Conservation (phyloP, 495 filamentous ascomycete species). For the Aspergillus nanangensis region DNA sequence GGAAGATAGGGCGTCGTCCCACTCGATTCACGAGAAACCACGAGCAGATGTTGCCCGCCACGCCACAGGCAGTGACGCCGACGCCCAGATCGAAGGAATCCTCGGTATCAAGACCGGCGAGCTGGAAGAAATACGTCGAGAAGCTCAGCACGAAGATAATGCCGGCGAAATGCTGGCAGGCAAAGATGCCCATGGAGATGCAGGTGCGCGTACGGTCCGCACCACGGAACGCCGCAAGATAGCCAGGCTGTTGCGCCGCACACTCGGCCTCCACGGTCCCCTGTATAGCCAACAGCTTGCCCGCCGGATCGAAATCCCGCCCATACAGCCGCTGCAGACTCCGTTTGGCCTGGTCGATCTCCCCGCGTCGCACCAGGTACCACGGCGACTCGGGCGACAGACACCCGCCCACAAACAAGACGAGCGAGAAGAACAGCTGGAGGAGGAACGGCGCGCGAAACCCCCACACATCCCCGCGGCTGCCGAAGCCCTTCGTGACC, state of each 20-base stretch:
- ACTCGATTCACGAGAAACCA: constrained; percentile 31
- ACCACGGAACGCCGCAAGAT: constrained; percentile 38
- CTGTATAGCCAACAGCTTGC: constrained; percentile 17
- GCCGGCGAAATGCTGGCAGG: constrained; percentile 38
- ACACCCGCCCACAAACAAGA: constrained; percentile 25
- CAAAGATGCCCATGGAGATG: constrained; percentile 39
- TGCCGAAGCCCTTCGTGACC: constrained; percentile 29
- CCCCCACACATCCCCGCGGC: constrained; percentile 25
- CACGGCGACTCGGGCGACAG: constrained; percentile 44
- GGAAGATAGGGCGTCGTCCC: constrained; percentile 53
- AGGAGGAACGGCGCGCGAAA: constrained; percentile 26
- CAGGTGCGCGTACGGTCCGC: constrained; percentile 39
- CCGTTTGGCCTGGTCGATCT: constrained; percentile 28
- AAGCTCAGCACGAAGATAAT: constrained; percentile 39
- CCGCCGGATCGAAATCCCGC: constrained; percentile 6
- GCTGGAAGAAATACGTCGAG: constrained; percentile 61
- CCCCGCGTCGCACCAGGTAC: constrained; percentile 37
- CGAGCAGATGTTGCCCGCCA: constrained; percentile 21
- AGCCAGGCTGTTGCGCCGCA: constrained; percentile 24
- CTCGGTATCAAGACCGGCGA: constrained; percentile 49
- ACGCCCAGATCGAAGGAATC: constrained; percentile 27
- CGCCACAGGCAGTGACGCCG: constrained; percentile 23
- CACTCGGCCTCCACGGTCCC: constrained; percentile 30
- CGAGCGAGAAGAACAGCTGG: constrained; percentile 23
- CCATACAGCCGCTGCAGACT: constrained; percentile 30